Conservation (phyloP, 179 eudicot genomes). For the Heliamphora pulchella region DNA sequence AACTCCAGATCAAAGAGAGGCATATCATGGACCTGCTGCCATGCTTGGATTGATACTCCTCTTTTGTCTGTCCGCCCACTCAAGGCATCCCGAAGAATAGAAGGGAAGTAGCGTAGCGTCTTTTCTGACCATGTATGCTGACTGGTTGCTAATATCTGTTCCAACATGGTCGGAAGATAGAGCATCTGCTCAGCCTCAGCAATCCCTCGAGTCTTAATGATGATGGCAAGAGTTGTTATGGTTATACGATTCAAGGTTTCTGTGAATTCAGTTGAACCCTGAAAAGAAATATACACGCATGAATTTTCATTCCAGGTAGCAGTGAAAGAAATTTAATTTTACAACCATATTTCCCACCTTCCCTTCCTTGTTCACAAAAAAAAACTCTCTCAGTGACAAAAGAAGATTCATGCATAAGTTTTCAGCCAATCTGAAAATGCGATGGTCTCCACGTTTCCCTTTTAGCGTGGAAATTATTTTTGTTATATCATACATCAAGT, state of each 20-base stretch:
- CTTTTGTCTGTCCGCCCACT: constrained; percentile 72
- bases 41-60: constrained; percentile 69
- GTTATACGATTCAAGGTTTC: constrained; percentile 87
- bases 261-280: constrained; percentile 94
- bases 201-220: constrained; percentile 92
- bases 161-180: constrained; percentile 84
- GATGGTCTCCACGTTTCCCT: constrained; percentile 95
- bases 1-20: background rate
- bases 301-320: background rate
- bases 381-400: constrained; percentile 73
- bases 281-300: constrained; percentile 23
- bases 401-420: constrained; percentile 91
- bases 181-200: constrained; percentile 84
- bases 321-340: background rate
- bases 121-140: constrained; percentile 97
- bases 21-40: constrained; percentile 75
- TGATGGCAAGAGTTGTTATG: constrained; percentile 69
- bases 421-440: constrained; percentile 84
- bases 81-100: constrained; percentile 68
- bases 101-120: constrained; percentile 80
- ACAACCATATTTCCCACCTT: constrained; percentile 40
- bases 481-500: constrained; percentile 81
- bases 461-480: constrained; percentile 77
- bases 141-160: constrained; percentile 82
- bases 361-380: constrained; percentile 78